A percentile compares a stretch with the other conserved stretches of the same genome.
These are phyloP conservation scores for Hibiscus mutabilis DNA, from an alignment of 345 rosid species.

Conservation along the genomic window DNA sequence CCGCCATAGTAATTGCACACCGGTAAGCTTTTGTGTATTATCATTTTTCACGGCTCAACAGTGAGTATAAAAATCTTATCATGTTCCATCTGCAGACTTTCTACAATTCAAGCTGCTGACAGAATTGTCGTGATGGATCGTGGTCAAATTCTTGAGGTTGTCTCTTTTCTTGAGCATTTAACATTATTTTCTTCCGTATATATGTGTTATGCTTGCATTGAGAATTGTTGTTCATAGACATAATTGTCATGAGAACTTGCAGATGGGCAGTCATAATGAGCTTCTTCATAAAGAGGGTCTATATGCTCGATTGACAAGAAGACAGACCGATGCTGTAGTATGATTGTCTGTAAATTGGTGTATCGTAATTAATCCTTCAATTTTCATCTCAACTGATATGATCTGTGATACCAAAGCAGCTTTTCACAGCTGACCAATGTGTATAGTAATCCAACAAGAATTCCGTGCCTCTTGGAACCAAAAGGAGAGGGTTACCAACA, in stretches of 20 bases:
- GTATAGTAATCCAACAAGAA: slow-evolving; percentile 1
- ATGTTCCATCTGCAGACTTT: slow-evolving; percentile 50
- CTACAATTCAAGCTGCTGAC: slow-evolving; percentile 89
- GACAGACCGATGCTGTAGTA: slow-evolving; percentile 82
- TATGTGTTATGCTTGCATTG: not conserved
- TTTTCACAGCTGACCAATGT: slow-evolving; percentile 11
- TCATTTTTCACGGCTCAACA: not conserved
- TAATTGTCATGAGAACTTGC: slow-evolving; percentile 13
- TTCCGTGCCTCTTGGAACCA: not conserved
- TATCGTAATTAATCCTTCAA: not conserved
- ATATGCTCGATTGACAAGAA: slow-evolving; percentile 71
- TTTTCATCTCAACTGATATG: not conserved
- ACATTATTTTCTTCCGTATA: not conserved
- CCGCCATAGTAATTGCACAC: slow-evolving; percentile 85
- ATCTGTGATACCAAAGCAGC: not conserved
- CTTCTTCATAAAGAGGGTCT: slow-evolving; percentile 66
- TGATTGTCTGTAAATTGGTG: slow-evolving; percentile 21
- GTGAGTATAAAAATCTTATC: slow-evolving; percentile 4
- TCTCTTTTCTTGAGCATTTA: not conserved
- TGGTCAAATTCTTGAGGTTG: slow-evolving; percentile 78
- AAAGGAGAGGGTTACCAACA: not conserved
- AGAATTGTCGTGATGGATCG: slow-evolving; percentile 81
- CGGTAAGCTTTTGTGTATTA: slow-evolving; percentile 30
- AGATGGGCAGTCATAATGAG: slow-evolving; percentile 84
- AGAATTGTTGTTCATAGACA: not conserved